These are phyloP conservation scores for Colletotrichum ledebouriae DNA, from an alignment of 2,329 filamentous ascomycete species.

Conservation along the genomic window DNA sequence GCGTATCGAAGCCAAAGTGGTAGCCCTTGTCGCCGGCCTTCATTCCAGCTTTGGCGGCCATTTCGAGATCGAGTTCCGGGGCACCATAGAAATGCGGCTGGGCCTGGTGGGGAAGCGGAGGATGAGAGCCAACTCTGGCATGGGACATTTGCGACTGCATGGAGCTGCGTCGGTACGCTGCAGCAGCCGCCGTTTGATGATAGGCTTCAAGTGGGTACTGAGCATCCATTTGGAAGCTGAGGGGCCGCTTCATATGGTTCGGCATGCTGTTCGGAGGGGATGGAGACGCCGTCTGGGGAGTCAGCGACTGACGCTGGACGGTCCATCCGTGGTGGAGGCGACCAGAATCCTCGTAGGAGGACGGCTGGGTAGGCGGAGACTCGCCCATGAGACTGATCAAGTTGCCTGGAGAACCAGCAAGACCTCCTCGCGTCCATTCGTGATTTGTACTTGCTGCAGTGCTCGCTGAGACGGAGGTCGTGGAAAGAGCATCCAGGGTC, in stretches of 20 bases:
- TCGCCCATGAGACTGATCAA: slow-evolving; percentile 65
- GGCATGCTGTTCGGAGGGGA: slow-evolving; percentile 50
- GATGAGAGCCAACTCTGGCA: slow-evolving; percentile 63
- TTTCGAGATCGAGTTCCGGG: slow-evolving; percentile 80
- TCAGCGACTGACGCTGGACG: slow-evolving; percentile 60
- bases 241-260: slow-evolving; percentile 43
- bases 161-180: slow-evolving; percentile 60
- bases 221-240: slow-evolving; percentile 67
- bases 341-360: slow-evolving; percentile 63
- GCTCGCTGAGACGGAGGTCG: slow-evolving; percentile 63
- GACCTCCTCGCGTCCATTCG: slow-evolving; percentile 60
- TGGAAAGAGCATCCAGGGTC: slow-evolving; percentile 62
- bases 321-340: slow-evolving; percentile 61
- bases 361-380: slow-evolving; percentile 66
- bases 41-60: slow-evolving; percentile 67
- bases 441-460: slow-evolving; percentile 61
- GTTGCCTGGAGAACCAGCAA: slow-evolving; percentile 67
- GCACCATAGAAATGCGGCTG: slow-evolving; percentile 84
- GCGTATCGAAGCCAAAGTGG: slow-evolving; percentile 84
- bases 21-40: slow-evolving; percentile 78
- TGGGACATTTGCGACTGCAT: slow-evolving; percentile 65
- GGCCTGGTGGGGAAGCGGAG: slow-evolving; percentile 80
- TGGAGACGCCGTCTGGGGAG: slow-evolving; percentile 59
- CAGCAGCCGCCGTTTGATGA: slow-evolving; percentile 52
- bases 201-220: slow-evolving; percentile 59